These are phyloP conservation scores for Petasospora rhodanensis DNA, from an alignment of 1,139 yeast species.

Conservation along the genomic window DNA sequence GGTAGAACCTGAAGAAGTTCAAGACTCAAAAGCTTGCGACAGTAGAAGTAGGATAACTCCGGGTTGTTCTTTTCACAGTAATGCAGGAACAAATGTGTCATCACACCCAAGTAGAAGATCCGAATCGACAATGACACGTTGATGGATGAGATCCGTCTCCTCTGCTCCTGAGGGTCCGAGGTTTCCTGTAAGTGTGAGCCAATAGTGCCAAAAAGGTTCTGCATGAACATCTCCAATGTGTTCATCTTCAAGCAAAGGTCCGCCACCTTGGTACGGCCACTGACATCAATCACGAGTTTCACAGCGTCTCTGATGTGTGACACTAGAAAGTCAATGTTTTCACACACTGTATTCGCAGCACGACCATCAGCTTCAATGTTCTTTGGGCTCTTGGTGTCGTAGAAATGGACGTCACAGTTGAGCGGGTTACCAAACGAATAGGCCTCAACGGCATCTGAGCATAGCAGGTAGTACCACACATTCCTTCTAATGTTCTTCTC, in stretches of 20 bases:
- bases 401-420: constrained; percentile 6
- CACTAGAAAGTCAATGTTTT: not conserved
- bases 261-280: constrained; percentile 4
- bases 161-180: not conserved
- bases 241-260: constrained; percentile 5
- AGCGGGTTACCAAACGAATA: constrained; percentile 9
- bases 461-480: constrained; percentile 9
- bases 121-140: constrained; percentile 4
- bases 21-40: constrained; percentile 4
- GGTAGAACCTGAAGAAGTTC: constrained; percentile 7
- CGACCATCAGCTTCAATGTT: not conserved
- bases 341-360: not conserved
- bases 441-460: constrained; percentile 7
- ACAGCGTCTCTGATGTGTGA: not conserved
- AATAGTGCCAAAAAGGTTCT: not conserved
- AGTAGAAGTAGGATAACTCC: constrained; percentile 7
- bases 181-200: not conserved
- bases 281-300: constrained; percentile 3
- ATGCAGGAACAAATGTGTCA: constrained; percentile 7
- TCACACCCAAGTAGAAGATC: constrained; percentile 4
- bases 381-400: constrained; percentile 9
- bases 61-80: constrained; percentile 1
- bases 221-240: constrained; percentile 1
- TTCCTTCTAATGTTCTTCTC: constrained; percentile 8
- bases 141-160: not conserved